Evolutionary conservation across 176 grass and related monocot species (phyloP).

Genomic region (Avena eriantha): DNA sequence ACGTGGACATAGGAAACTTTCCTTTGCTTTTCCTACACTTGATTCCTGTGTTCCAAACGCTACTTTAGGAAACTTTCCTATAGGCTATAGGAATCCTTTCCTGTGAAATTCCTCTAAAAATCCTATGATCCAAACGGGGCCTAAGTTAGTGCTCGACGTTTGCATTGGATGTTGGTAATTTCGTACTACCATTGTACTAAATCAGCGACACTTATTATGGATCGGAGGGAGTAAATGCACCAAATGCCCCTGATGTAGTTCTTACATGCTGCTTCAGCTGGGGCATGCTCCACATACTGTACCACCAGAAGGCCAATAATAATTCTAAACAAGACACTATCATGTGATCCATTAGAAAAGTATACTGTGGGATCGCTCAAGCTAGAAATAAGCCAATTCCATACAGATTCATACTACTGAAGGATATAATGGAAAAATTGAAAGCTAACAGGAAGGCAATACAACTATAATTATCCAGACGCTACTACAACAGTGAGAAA

Average conservation of each 20-base stretch:
- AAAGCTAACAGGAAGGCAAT: neutral
- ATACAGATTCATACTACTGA: neutral
- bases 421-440: neutral
- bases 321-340: neutral
- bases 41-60: too few species aligned
- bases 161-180: constrained; percentile 4
- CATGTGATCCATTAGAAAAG: neutral
- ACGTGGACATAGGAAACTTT: too few species aligned
- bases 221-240: neutral
- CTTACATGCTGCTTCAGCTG: neutral
- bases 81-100: too few species aligned
- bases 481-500: constrained; percentile 15
- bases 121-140: too few species aligned
- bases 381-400: neutral
- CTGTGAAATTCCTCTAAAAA: too few species aligned
- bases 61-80: too few species aligned
- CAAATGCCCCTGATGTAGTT: neutral
- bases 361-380: neutral
- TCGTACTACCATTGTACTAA: neutral
- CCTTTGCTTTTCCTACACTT: too few species aligned
- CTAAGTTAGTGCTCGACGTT: neutral
- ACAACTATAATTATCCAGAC: neutral
- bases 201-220: neutral
- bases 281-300: constrained; percentile 3
- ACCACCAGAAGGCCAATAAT: neutral